Percentiles rank a stretch among this genome's conserved stretches.
These are phyloP conservation scores for Paracorniculantispora psalliotae DNA, from an alignment of 2,329 filamentous ascomycete species.

Conservation along the genomic window DNA sequence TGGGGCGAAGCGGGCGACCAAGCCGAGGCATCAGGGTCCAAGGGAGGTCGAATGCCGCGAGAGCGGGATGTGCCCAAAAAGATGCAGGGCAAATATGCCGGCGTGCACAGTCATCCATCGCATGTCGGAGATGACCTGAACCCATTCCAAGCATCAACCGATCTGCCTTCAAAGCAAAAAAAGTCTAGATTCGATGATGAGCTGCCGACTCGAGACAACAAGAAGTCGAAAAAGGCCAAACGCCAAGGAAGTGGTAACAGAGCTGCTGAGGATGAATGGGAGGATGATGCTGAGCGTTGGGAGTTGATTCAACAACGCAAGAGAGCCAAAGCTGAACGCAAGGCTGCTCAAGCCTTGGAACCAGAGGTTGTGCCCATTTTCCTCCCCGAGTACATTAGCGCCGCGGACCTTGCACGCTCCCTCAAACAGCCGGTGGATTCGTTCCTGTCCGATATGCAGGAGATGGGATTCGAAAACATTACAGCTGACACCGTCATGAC, in stretches of 20 bases:
- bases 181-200: not conserved
- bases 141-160: not conserved
- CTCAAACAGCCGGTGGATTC: slow-evolving; percentile 65
- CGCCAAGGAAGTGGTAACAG: not conserved
- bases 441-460: slow-evolving; percentile 70
- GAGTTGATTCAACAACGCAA: slow-evolving; percentile 37
- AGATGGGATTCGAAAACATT: slow-evolving; percentile 86
- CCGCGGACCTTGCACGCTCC: slow-evolving; percentile 73
- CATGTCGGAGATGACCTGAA: slow-evolving; percentile 8
- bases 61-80: slow-evolving; percentile 6
- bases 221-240: slow-evolving; percentile 8
- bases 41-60: not conserved
- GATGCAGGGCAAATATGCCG: slow-evolving; percentile 7
- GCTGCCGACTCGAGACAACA: not conserved
- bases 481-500: slow-evolving; percentile 81
- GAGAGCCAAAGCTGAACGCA: slow-evolving; percentile 37
- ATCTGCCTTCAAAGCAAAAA: not conserved
- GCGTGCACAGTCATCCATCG: slow-evolving; percentile 6
- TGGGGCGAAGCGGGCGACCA: slow-evolving; percentile 20
- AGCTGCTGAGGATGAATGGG: slow-evolving; percentile 29
- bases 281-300: slow-evolving; percentile 34
- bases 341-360: slow-evolving; percentile 34
- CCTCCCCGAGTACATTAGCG: slow-evolving; percentile 86
- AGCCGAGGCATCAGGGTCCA: not conserved
- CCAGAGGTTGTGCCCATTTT: slow-evolving; percentile 56